Percentiles rank a stretch among this genome's conserved stretches.
These are phyloP conservation scores for Ophiosphaerella herpotricha DNA, from an alignment of 2,329 filamentous ascomycete species.

Conservation along the genomic window DNA sequence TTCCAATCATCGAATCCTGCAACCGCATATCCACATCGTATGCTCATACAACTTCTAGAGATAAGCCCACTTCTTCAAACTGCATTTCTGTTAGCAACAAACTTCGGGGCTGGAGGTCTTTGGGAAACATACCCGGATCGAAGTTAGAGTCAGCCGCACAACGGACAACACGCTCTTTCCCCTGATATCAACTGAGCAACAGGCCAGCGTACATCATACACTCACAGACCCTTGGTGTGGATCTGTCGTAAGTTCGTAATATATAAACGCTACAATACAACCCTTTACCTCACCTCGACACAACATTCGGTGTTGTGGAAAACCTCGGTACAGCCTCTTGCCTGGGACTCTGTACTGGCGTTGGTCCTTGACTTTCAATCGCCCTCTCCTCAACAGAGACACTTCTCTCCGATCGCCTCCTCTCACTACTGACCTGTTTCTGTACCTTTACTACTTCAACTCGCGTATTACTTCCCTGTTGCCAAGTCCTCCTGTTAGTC, in stretches of 20 bases:
- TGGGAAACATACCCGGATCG: too few species aligned
- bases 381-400: slow-evolving; percentile 18
- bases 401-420: slow-evolving; percentile 9
- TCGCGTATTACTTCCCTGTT: slow-evolving; percentile 3
- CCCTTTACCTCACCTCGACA: background rate
- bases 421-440: slow-evolving; percentile 1
- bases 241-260: background rate
- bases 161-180: too few species aligned
- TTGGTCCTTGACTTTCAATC: slow-evolving; percentile 14
- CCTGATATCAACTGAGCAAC: too few species aligned
- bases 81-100: too few species aligned
- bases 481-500: slow-evolving; percentile 7
- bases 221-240: background rate
- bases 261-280: background rate
- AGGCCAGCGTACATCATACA: background rate
- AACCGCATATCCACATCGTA: too few species aligned
- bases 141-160: too few species aligned
- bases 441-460: slow-evolving; percentile 8
- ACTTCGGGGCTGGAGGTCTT: too few species aligned
- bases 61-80: too few species aligned
- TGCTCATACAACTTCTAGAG: too few species aligned
- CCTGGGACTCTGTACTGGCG: slow-evolving; percentile 1
- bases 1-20: too few species aligned
- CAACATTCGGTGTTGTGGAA: slow-evolving; percentile 2
- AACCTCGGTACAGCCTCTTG: slow-evolving; percentile 2